Evolutionary conservation across 2,329 filamentous ascomycete genomes (phyloP).

Genomic region (Aureobasidium sp.): DNA sequence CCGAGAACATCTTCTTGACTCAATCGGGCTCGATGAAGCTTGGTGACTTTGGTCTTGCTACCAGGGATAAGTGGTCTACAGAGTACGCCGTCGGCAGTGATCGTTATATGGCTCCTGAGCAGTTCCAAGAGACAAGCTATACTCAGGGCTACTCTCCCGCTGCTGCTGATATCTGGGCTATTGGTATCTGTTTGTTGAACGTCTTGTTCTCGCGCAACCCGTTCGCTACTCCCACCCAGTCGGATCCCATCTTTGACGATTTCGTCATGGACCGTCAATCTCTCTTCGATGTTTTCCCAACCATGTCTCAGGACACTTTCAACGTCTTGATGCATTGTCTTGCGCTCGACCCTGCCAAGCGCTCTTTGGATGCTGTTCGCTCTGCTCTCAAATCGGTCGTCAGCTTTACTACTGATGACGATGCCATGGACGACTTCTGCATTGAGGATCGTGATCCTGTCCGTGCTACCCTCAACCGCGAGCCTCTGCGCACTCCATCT

Average conservation of each 20-base stretch:
- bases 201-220: slow-evolving; percentile 95
- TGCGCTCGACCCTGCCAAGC: slow-evolving; percentile 82
- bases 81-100: slow-evolving; percentile 95
- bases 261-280: slow-evolving; percentile 91
- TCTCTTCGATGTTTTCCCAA: slow-evolving; percentile 95
- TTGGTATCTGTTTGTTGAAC: slow-evolving; percentile 94
- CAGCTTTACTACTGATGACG: slow-evolving; percentile 90
- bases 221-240: slow-evolving; percentile 81
- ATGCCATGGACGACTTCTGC: slow-evolving; percentile 89
- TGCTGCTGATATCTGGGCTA: slow-evolving; percentile 92
- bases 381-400: slow-evolving; percentile 72
- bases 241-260: slow-evolving; percentile 89
- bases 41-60: slow-evolving; percentile 91
- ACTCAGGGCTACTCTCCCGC: slow-evolving; percentile 76
- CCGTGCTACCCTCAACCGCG: slow-evolving; percentile 77
- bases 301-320: slow-evolving; percentile 97
- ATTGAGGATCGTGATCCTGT: slow-evolving; percentile 65
- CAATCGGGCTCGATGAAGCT: slow-evolving; percentile 87
- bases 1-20: slow-evolving; percentile 95
- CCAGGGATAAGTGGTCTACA: slow-evolving; percentile 80
- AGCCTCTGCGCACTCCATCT: slow-evolving; percentile 91
- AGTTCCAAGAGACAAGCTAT: slow-evolving; percentile 76
- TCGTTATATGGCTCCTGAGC: slow-evolving; percentile 98
- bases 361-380: slow-evolving; percentile 71
- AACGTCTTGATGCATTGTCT: slow-evolving; percentile 88